Evolutionary conservation across 106 monocot species (phyloP), one percentile per base, ranked within the genome.

Genomic region (Apostasia shenzhenica): DNA sequence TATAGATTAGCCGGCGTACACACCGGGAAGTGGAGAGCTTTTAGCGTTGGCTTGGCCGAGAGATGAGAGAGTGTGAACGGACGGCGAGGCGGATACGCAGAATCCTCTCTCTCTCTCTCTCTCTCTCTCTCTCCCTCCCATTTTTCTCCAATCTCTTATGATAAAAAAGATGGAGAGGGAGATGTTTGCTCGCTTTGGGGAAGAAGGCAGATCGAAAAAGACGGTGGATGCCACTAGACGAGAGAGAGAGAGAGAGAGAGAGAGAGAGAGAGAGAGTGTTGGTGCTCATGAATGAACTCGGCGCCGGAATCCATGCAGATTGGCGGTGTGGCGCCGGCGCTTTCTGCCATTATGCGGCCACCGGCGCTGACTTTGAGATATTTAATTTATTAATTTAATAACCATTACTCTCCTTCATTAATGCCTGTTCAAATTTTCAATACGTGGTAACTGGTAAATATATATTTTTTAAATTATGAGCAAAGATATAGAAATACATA

Each of bases 221-320:
- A 26, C 26, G 26, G 26, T 26, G 26, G 26, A 26, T 26, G 26
- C 26, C 26, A 26, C 26, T 26, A 26, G 26, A 26, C 26, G 26
- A 26, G 48, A 45, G 65, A 48, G 26, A 46, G 64, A n/a, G n/a
- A n/a, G n/a, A n/a, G n/a, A 46, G 63, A 44, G 6, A 3, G 45
- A 1, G 63, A 46, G 13, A 46, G 1, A 41, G 60, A 61, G 39
- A 37, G 57, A 37, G 37, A 2, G 3, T 14, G 57, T 6, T 41
- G 61, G 44, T 26, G 26, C 26, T 26, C 26, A 26, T 26, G 26
- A 26, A 26, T 26, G 26, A 26, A 26, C 26, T 43, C 61, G 5
- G 62, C 45, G 14, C 45, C 52, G 52, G 52, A 44, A 44, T n/a
- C 62, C 62, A 62, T 45, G 65, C 65, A 45, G 62, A 45, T 65